phyloP scores from a whole-genome alignment of 345 rosid genomes.

The Carallia pectinifolia region DNA sequence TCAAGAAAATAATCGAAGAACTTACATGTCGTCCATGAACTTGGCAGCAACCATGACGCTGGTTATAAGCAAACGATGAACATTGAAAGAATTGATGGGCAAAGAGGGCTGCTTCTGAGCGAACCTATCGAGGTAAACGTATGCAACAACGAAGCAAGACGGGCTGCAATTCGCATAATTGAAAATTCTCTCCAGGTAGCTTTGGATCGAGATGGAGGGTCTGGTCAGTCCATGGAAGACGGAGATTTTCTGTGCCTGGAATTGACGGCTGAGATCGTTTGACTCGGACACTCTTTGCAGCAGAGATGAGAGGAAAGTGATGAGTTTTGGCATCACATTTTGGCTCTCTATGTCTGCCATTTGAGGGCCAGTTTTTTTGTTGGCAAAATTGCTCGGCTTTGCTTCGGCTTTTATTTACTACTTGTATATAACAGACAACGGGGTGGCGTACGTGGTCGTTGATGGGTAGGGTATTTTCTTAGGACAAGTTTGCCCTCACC shows the following conservation, averaged over 20 bases:
- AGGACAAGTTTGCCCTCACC: neutral
- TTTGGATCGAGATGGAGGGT: slow-evolving; percentile 71
- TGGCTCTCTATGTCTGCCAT: slow-evolving; percentile 77
- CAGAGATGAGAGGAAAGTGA: slow-evolving; percentile 68
- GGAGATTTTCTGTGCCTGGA: slow-evolving; percentile 53
- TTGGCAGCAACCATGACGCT: slow-evolving; percentile 86
- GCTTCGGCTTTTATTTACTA: slow-evolving; percentile 13
- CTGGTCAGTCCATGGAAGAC: slow-evolving; percentile 75
- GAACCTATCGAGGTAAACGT: slow-evolving; percentile 84
- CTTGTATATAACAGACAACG: too few relatives aligned
- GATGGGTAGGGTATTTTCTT: slow-evolving; percentile 31
- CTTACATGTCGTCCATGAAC: slow-evolving; percentile 94
- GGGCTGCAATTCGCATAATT: slow-evolving; percentile 93
- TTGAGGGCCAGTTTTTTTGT: slow-evolving; percentile 13
- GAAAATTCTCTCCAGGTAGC: slow-evolving; percentile 74
- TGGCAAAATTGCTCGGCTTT: neutral
- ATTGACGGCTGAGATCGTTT: slow-evolving; percentile 44
- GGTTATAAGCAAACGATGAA: slow-evolving; percentile 82
- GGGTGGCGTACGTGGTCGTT: slow-evolving; percentile 30
- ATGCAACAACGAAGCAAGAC: slow-evolving; percentile 78
- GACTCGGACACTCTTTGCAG: slow-evolving; percentile 70
- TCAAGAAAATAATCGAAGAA: slow-evolving; percentile 11
- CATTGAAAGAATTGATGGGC: slow-evolving; percentile 82
- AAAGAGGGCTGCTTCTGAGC: slow-evolving; percentile 64
- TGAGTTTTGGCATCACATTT: slow-evolving; percentile 55